A percentile compares a stretch with the other conserved stretches of the same genome.
Evolutionary conservation across 495 filamentous ascomycete species (phyloP).

Genomic region (Xanthoparmelia taractica): DNA sequence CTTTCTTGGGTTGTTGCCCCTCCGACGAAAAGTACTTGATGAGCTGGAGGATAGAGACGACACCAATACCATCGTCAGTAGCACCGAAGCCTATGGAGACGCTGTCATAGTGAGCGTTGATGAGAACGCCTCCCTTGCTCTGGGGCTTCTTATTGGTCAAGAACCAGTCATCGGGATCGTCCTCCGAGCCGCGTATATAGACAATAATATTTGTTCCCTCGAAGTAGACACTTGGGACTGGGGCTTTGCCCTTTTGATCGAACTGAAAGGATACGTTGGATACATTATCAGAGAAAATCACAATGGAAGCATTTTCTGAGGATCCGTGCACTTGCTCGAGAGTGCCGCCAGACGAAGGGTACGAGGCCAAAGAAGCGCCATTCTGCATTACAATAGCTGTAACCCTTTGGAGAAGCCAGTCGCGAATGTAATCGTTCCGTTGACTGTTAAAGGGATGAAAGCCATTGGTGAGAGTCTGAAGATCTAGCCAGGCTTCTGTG

Average conservation of each 20-base stretch:
- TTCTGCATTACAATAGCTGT: constrained; percentile 57
- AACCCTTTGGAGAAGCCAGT: constrained; percentile 68
- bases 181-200: constrained; percentile 75
- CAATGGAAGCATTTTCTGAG: constrained; percentile 36
- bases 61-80: constrained; percentile 88
- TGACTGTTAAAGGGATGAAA: constrained; percentile 87
- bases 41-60: constrained; percentile 79
- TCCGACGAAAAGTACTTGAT: constrained; percentile 76
- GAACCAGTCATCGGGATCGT: constrained; percentile 62
- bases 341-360: neutral
- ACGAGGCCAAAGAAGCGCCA: constrained; percentile 23
- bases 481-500: constrained; percentile 78
- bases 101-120: constrained; percentile 95
- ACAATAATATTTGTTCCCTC: constrained; percentile 91
- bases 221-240: constrained; percentile 62
- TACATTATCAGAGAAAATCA: constrained; percentile 67
- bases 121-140: constrained; percentile 69
- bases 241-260: constrained; percentile 25
- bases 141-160: constrained; percentile 38
- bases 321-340: neutral
- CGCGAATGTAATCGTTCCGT: constrained; percentile 69
- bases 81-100: constrained; percentile 87
- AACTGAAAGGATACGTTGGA: constrained; percentile 65
- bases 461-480: constrained; percentile 61
- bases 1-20: constrained; percentile 67